These are phyloP conservation scores for Paraconiothyrium brasiliense DNA, from an alignment of 2,329 filamentous ascomycete species.

Conservation along the genomic window DNA sequence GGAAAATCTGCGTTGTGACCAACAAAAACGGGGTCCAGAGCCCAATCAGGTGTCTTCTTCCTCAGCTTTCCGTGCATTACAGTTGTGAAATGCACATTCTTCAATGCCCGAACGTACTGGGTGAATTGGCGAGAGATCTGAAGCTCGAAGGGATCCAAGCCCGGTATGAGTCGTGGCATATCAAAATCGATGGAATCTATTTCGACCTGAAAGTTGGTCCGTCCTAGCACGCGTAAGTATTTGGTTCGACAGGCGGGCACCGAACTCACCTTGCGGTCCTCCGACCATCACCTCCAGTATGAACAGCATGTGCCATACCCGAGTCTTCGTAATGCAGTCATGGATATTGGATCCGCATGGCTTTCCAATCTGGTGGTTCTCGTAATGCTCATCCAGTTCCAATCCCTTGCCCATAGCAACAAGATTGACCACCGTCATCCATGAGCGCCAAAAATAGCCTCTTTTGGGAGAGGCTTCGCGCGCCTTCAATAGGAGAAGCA, in stretches of 20 bases:
- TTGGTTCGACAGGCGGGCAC: too few species aligned
- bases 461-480: constrained; percentile 90
- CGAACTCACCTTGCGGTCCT: constrained; percentile 79
- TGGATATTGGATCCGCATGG: constrained; percentile 73
- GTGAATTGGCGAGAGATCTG: constrained; percentile 84
- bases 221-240: constrained; percentile 54
- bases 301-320: constrained; percentile 90
- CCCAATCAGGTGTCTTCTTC: constrained; percentile 84
- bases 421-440: constrained; percentile 93
- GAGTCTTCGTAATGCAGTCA: constrained; percentile 84
- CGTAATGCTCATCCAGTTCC: constrained; percentile 85
- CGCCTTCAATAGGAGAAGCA: constrained; percentile 88
- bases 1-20: constrained; percentile 80
- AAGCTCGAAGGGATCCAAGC: constrained; percentile 78
- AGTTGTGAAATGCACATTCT: constrained; percentile 81
- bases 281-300: constrained; percentile 92
- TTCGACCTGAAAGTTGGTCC: constrained; percentile 79
- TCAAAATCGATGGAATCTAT: constrained; percentile 79
- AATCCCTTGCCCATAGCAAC: constrained; percentile 94
- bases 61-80: constrained; percentile 77
- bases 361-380: constrained; percentile 76
- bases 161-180: constrained; percentile 69
- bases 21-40: constrained; percentile 82
- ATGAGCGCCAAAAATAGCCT: constrained; percentile 96
- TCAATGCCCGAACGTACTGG: constrained; percentile 79